Percentiles rank a stretch among this genome's conserved stretches.
Conservation (phyloP, 306 rosid genomes). For the Prunus mume region DNA sequence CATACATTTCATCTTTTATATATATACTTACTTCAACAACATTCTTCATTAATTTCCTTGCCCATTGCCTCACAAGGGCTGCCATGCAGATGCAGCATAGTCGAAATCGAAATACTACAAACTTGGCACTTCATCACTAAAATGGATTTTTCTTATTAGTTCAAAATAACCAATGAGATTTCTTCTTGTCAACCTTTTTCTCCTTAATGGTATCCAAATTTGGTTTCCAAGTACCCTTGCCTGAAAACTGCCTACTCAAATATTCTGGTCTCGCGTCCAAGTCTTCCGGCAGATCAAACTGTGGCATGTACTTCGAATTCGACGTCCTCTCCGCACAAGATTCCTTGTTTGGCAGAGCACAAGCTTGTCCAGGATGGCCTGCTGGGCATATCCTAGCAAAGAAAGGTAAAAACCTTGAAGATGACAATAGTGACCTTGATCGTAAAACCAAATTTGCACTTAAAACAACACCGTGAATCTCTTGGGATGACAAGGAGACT, state of each 20-base stretch:
- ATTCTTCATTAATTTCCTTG: no score
- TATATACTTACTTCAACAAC: no score
- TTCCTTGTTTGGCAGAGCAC: constrained; percentile 24
- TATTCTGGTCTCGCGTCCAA: constrained; percentile 53
- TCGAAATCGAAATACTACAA: no score
- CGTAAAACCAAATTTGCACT: constrained; percentile 36
- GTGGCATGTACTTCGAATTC: constrained; percentile 18
- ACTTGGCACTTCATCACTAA: no score
- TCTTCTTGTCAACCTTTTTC: constrained; percentile 52
- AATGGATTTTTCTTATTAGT: background rate
- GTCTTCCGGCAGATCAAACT: constrained; percentile 38
- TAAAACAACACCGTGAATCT: constrained; percentile 39
- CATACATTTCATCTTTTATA: no score
- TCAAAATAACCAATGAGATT: constrained; percentile 39
- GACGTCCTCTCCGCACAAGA: constrained; percentile 10
- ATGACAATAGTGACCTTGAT: constrained; percentile 29
- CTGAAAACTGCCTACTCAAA: constrained; percentile 72
- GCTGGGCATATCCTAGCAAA: constrained; percentile 44
- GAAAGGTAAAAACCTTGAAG: constrained; percentile 49
- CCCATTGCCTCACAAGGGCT: no score
- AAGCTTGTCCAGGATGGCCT: constrained; percentile 1
- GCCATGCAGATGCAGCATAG: no score
- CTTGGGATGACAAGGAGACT: constrained; percentile 40
- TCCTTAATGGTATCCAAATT: constrained; percentile 78
- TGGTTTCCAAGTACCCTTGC: constrained; percentile 78